Evolutionary conservation across 1,284 basidiomycete species (phyloP), one percentile per base, ranked within the genome.

Genomic region (Sphaerobolus stellatus): DNA sequence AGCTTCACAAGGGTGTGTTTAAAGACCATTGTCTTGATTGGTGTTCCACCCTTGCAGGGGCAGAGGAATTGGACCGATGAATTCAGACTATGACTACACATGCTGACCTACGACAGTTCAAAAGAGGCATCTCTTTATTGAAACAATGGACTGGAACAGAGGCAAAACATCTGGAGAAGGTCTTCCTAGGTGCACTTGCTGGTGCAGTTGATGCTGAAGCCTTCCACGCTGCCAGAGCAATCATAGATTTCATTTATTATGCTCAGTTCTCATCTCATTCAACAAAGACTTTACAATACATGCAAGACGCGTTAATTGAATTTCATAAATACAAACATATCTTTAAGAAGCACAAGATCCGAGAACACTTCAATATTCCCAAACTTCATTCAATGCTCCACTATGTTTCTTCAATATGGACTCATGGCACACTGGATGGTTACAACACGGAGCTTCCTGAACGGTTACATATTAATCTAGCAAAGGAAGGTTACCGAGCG

Each of bases 391-490:
- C 45, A 1, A 40, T 67, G 1, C 44, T 43, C 4, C 71, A 72
- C 58, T 71, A 73, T 50, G 22, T 59, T 3, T n/a, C 46, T 2
- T 54, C 50, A 7, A 72, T 72, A 49, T 28, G 53, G 22, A 40
- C 59, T 2, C 64, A 62, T 49, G 68, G 67, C 4, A 66, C 68
- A 1, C 61, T 66, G 13, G 67, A 66, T 51, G 67, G 67, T 47
- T 68, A 59, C 55, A 69, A 71, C 55, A 73, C 66, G 0, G 62
- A 71, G 54, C 59, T 56, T 22, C 60, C 66, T 16, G 69, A 72
- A 50, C 65, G 59, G 0, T 61, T 71, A 7, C 65, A 67, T 43
- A 71, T 71, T 33, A 64, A 70, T 62, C 57, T 68, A 45, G 64
- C 66, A 6, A 73, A 73, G 52, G 56, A 69, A n/a, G 68, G 64